phyloP scores from a whole-genome alignment of 805 yeast species.

The Martiniozyma abietophila region DNA sequence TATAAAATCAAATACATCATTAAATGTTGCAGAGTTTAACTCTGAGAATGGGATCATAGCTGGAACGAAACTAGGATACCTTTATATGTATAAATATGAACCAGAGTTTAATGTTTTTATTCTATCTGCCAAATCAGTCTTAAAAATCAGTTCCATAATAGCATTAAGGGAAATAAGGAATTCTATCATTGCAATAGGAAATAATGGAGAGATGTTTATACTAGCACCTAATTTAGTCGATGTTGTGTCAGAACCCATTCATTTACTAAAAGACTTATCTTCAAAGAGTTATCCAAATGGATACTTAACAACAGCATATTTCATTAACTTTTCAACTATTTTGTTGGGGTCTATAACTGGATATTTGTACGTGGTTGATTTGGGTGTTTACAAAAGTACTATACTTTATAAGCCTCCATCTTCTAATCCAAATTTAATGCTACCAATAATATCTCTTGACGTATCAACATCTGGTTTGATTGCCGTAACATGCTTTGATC shows the following conservation, averaged over 20 bases:
- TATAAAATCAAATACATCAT: slow-evolving; percentile 32
- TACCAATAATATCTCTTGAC: no score
- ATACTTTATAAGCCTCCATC: slow-evolving; percentile 10
- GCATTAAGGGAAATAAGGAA: slow-evolving; percentile 19
- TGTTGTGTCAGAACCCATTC: slow-evolving; percentile 6
- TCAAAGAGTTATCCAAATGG: no score
- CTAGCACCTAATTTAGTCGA: slow-evolving; percentile 20
- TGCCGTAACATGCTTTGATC: no score
- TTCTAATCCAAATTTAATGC: no score
- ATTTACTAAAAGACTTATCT: slow-evolving; percentile 11
- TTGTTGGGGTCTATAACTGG: slow-evolving; percentile 20
- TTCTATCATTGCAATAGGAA: slow-evolving; percentile 17
- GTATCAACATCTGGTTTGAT: no score
- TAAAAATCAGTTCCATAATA: slow-evolving; percentile 14
- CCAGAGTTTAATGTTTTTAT: background rate
- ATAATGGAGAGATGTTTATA: slow-evolving; percentile 16
- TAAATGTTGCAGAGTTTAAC: slow-evolving; percentile 31
- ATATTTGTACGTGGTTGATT: slow-evolving; percentile 7
- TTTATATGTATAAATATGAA: slow-evolving; percentile 31
- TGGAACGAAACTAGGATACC: slow-evolving; percentile 40
- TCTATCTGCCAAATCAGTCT: background rate
- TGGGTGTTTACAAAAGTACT: slow-evolving; percentile 2
- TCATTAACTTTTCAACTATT: slow-evolving; percentile 15
- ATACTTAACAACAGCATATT: slow-evolving; percentile 12
- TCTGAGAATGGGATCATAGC: slow-evolving; percentile 33